Percentiles rank a stretch among this genome's conserved stretches.
phyloP scores from a whole-genome alignment of 257 asterid genomes.

The Salvia miltiorrhiza region DNA sequence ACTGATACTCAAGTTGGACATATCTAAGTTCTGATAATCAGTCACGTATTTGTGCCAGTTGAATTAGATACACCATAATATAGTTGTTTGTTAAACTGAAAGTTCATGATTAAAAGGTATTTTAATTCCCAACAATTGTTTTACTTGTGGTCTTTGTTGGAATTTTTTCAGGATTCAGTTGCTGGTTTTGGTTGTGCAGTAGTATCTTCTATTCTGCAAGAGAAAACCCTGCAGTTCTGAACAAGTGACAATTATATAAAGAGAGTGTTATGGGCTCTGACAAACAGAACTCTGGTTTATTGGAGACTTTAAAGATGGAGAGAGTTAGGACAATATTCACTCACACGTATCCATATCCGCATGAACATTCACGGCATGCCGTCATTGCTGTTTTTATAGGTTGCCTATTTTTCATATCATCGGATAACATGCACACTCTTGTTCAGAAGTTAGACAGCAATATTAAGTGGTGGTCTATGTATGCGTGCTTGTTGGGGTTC shows the following conservation, averaged over 20 bases:
- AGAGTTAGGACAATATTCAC: slow-evolving; percentile 90
- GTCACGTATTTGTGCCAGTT: neutral
- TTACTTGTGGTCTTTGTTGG: slow-evolving; percentile 7
- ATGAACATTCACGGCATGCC: slow-evolving; percentile 97
- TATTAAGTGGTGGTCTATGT: slow-evolving; percentile 99
- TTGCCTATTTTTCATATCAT: slow-evolving; percentile 93
- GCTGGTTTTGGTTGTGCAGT: slow-evolving; percentile 26
- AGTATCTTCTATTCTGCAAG: slow-evolving; percentile 27
- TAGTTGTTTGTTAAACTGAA: neutral
- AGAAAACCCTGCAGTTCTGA: slow-evolving; percentile 21
- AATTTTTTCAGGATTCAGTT: slow-evolving; percentile 28
- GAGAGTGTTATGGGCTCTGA: slow-evolving; percentile 56
- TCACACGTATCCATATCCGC: slow-evolving; percentile 90
- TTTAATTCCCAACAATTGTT: neutral
- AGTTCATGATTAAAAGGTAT: neutral
- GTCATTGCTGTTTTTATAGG: slow-evolving; percentile 91
- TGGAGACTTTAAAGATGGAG: slow-evolving; percentile 84
- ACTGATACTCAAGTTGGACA: neutral
- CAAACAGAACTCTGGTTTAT: slow-evolving; percentile 55
- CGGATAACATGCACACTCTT: slow-evolving; percentile 95
- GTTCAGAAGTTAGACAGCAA: slow-evolving; percentile 97
- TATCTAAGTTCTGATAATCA: neutral
- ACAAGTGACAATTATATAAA: slow-evolving; percentile 22
- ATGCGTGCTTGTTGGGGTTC: slow-evolving; percentile 95
- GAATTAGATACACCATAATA: neutral